phyloP scores from a whole-genome alignment of 2,329 filamentous ascomycete genomes.

The Didymosphaeria variabile region DNA sequence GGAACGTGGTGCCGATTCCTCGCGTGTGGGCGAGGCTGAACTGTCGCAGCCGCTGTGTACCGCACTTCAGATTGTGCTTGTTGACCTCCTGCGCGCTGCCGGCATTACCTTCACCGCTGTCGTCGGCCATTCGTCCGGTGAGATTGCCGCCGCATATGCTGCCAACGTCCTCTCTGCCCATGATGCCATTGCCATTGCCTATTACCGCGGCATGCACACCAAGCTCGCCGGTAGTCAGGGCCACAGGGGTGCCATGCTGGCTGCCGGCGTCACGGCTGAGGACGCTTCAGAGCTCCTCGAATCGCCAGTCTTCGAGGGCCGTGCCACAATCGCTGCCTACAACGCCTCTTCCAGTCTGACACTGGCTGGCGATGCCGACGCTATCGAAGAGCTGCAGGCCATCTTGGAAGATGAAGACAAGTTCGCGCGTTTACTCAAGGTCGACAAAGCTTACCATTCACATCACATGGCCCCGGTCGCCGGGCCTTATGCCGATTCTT shows the following conservation, averaged over 20 bases:
- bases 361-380: conserved; percentile 30
- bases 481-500: conserved; percentile 18
- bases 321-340: conserved; percentile 30
- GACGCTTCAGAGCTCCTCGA: conserved; percentile 36
- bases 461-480: conserved; percentile 31
- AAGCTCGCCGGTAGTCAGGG: background rate
- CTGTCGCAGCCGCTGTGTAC: conserved; percentile 33
- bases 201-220: conserved; percentile 24
- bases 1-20: background rate
- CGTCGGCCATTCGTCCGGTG: conserved; percentile 31
- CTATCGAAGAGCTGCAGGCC: conserved; percentile 13
- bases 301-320: conserved; percentile 23
- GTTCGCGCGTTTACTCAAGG: conserved; percentile 23
- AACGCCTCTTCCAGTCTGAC: conserved; percentile 34
- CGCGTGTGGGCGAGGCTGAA: conserved; percentile 3
- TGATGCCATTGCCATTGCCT: conserved; percentile 32
- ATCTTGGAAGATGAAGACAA: conserved; percentile 32
- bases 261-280: conserved; percentile 21
- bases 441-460: conserved; percentile 43
- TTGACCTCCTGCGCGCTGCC: conserved; percentile 22
- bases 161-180: conserved; percentile 31
- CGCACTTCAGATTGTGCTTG: conserved; percentile 27
- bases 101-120: conserved; percentile 22
- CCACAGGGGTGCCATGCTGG: conserved; percentile 40
- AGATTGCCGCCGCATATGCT: conserved; percentile 52